Evolutionary conservation across 164 flowering plant genomes (phyloP).

Genomic region (Berberis vulgaris): DNA sequence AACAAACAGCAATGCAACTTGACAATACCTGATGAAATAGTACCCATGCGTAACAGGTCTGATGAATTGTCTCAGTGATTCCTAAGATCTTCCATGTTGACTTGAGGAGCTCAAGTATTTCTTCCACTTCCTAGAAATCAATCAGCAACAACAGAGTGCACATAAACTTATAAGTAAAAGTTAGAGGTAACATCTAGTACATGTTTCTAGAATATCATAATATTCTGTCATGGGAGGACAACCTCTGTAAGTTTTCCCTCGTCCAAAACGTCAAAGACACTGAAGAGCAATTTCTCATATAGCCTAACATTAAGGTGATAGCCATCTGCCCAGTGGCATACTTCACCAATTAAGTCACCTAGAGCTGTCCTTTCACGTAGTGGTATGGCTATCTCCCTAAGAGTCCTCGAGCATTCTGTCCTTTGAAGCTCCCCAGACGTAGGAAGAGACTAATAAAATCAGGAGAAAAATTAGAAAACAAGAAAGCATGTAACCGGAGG

Average conservation of each 20-base stretch:
- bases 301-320: conserved; percentile 86
- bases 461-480: not conserved
- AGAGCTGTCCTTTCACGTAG: conserved; percentile 97
- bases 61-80: conserved; percentile 90
- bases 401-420: conserved; percentile 79
- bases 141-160: not conserved
- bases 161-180: too few species aligned
- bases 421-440: conserved; percentile 79
- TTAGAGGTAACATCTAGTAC: not conserved
- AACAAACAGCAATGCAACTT: not conserved
- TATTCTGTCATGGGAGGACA: not conserved
- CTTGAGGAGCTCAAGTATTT: conserved; percentile 91
- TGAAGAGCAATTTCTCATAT: conserved; percentile 82
- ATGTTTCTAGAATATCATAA: conserved; percentile 1
- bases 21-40: conserved; percentile 85
- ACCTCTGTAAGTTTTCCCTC: conserved; percentile 98
- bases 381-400: conserved; percentile 72
- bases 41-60: conserved; percentile 95
- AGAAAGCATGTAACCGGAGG: too few species aligned
- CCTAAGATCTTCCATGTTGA: conserved; percentile 96
- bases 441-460: conserved; percentile 53
- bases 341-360: conserved; percentile 98
- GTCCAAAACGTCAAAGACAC: conserved; percentile 91
- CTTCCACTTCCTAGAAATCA: conserved; percentile 74
- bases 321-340: conserved; percentile 99